Conservation (phyloP, 495 filamentous ascomycete genomes). For the Cladorrhinum samala region DNA sequence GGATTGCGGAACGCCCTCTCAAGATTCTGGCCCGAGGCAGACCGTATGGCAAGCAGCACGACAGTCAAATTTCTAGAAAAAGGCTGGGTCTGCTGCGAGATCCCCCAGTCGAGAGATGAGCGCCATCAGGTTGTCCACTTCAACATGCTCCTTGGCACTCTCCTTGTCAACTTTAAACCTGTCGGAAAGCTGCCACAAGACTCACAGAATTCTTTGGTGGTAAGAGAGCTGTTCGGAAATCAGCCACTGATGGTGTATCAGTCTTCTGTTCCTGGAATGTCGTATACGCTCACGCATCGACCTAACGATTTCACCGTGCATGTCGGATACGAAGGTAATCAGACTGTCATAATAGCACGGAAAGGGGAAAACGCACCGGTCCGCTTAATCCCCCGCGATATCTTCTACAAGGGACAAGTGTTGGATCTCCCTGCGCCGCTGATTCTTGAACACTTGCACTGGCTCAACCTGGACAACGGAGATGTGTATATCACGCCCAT, state of each 20-base stretch:
- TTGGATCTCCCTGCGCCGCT: conserved; percentile 49
- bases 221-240: conserved; percentile 46
- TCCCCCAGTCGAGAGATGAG: conserved; percentile 2
- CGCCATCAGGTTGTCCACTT: conserved; percentile 32
- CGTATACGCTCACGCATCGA: conserved; percentile 29
- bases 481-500: conserved; percentile 47
- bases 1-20: conserved; percentile 28
- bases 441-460: conserved; percentile 49
- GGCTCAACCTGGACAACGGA: conserved; percentile 45
- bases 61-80: neutral
- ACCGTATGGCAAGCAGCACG: conserved; percentile 1
- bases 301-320: conserved; percentile 30
- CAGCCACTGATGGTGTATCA: conserved; percentile 42
- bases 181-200: conserved; percentile 43
- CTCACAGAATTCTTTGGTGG: conserved; percentile 25
- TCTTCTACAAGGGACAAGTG: conserved; percentile 22
- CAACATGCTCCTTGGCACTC: conserved; percentile 41
- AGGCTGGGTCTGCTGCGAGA: conserved; percentile 9
- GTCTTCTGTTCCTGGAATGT: conserved; percentile 42
- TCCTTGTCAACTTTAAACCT: conserved; percentile 44
- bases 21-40: conserved; percentile 16
- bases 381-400: conserved; percentile 30
- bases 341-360: conserved; percentile 34
- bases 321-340: conserved; percentile 37
- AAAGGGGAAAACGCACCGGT: conserved; percentile 8